A percentile compares a stretch with the other conserved stretches of the same genome.
Evolutionary conservation across 2,329 filamentous ascomycete genomes (phyloP).

Genomic region (Stenocarpella maydis): DNA sequence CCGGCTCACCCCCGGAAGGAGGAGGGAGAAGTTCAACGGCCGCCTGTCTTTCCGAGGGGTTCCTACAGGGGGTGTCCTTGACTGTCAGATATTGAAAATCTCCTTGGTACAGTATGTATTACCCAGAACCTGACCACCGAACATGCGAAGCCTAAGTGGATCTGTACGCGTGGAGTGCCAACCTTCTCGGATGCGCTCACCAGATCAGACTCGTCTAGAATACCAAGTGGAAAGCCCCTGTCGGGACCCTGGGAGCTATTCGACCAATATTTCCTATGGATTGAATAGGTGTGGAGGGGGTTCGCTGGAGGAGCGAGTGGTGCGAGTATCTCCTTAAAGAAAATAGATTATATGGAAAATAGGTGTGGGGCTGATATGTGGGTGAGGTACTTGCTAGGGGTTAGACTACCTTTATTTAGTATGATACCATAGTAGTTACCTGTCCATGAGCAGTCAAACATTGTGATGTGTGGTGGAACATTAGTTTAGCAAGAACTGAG

Average conservation of each 20-base stretch:
- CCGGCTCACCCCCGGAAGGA: slow-evolving; percentile 17
- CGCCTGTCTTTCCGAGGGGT: neutral
- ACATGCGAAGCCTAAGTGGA: slow-evolving; percentile 4
- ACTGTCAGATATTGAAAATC: neutral
- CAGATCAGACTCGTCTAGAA: neutral
- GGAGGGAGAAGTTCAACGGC: neutral
- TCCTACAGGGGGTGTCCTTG: neutral
- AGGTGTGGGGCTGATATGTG: too few relatives aligned
- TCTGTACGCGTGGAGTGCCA: neutral
- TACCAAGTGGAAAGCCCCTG: slow-evolving; percentile 1
- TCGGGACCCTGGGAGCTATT: neutral
- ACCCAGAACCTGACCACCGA: neutral
- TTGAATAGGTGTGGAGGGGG: too few relatives aligned
- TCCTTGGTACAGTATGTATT: neutral
- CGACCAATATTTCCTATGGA: too few relatives aligned
- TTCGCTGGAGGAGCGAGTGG: too few relatives aligned
- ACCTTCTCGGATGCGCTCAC: neutral
- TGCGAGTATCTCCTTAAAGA: too few relatives aligned
- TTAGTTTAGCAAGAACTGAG: neutral
- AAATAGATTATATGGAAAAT: too few relatives aligned
- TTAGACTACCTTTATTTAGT: too few relatives aligned
- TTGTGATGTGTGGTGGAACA: neutral
- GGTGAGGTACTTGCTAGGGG: too few relatives aligned
- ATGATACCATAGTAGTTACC: too few relatives aligned
- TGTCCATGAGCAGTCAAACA: neutral